A percentile compares a stretch with the other conserved stretches of the same genome.
These are phyloP conservation scores for Rostrohypoxylon terebratum DNA, from an alignment of 495 filamentous ascomycete species.

Conservation along the genomic window DNA sequence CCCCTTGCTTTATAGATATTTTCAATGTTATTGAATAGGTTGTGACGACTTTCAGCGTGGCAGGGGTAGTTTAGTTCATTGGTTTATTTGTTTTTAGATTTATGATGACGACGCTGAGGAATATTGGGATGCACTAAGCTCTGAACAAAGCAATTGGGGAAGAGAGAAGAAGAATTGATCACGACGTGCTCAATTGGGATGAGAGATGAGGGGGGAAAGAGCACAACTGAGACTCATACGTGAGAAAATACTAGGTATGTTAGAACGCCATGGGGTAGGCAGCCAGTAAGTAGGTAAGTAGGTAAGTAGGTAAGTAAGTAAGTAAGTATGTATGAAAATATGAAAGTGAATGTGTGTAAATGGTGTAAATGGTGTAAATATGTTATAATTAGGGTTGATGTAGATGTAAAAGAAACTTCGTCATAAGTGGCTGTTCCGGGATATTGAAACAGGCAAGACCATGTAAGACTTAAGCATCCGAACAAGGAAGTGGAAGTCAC, in stretches of 20 bases:
- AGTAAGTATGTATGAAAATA: too few relatives aligned
- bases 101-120: conserved; percentile 4
- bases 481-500: not conserved
- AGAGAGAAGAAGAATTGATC: not conserved
- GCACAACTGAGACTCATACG: not conserved
- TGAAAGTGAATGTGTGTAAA: too few relatives aligned
- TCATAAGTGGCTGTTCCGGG: conserved; percentile 38
- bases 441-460: conserved; percentile 10
- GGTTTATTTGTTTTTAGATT: not conserved
- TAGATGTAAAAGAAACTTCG: conserved; percentile 27
- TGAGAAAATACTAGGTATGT: not conserved
- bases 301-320: too few relatives aligned
- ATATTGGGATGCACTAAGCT: not conserved
- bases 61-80: not conserved
- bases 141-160: not conserved
- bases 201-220: not conserved
- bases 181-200: not conserved
- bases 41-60: conserved; percentile 7
- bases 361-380: too few relatives aligned
- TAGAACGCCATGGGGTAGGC: not conserved
- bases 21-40: not conserved
- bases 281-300: too few relatives aligned
- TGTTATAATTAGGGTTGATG: too few relatives aligned
- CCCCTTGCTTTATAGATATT: not conserved
- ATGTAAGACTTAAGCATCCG: conserved; percentile 5